phyloP scores from a whole-genome alignment of 805 yeast genomes.

The Lipomyces oligophaga region DNA sequence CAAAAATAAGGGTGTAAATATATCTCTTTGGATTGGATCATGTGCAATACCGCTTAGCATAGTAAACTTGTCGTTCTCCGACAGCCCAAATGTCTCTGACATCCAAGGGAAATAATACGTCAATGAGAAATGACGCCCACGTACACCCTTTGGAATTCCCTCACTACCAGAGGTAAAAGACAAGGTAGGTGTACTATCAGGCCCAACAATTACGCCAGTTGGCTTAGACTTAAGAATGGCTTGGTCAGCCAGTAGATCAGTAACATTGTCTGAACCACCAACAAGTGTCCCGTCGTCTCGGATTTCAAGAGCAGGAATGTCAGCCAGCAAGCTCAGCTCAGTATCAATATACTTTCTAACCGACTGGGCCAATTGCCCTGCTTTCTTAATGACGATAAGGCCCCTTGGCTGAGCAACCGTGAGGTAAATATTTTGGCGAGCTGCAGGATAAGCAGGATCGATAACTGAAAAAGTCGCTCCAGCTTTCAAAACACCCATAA shows the following conservation, averaged over 20 bases:
- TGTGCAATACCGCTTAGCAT: conserved; percentile 99
- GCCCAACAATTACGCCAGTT: conserved; percentile 92
- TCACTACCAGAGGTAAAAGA: conserved; percentile 97
- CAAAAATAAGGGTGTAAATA: conserved; percentile 93
- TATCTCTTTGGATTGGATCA: conserved; percentile 98
- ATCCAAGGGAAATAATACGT: conserved; percentile 99
- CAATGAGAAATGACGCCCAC: conserved; percentile 94
- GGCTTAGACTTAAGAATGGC: conserved; percentile 48
- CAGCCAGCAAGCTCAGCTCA: conserved; percentile 68
- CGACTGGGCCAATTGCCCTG: conserved; percentile 72
- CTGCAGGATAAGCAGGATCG: conserved; percentile 99
- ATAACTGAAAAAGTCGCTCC: conserved; percentile 98
- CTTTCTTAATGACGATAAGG: conserved; percentile 82
- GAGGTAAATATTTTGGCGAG: conserved; percentile 89
- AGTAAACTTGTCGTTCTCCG: conserved; percentile 81
- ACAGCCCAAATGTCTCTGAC: conserved; percentile 77
- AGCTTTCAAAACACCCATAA: conserved; percentile 95
- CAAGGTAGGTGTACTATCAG: conserved; percentile 94
- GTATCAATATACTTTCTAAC: conserved; percentile 74
- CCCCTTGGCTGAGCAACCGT: conserved; percentile 93
- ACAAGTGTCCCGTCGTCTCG: conserved; percentile 66
- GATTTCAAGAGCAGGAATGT: conserved; percentile 73
- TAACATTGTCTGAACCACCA: conserved; percentile 44
- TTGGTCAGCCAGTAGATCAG: conserved; percentile 52
- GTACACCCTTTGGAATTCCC: conserved; percentile 97